phyloP scores from a whole-genome alignment of 805 yeast species.

The Vanderwaltozyma tropicalis region DNA sequence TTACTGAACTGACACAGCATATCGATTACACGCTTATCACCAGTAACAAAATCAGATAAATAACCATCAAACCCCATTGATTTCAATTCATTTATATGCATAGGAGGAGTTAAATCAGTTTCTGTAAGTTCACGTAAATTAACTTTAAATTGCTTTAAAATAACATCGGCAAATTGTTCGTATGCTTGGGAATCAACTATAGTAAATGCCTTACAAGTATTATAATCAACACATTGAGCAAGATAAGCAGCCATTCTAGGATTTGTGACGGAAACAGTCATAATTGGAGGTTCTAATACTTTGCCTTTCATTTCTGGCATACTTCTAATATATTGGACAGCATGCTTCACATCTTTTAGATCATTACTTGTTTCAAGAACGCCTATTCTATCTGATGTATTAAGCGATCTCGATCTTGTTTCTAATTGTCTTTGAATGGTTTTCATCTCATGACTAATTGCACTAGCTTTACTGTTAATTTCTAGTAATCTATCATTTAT shows the following conservation, averaged over 20 bases:
- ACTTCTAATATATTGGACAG: constrained; percentile 27
- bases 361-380: constrained; percentile 31
- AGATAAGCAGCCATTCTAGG: constrained; percentile 42
- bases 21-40: constrained; percentile 59
- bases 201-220: constrained; percentile 53
- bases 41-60: constrained; percentile 56
- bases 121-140: constrained; percentile 43
- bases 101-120: constrained; percentile 12
- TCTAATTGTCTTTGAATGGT: constrained; percentile 28
- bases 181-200: constrained; percentile 45
- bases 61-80: constrained; percentile 71
- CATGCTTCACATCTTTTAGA: constrained; percentile 25
- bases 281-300: constrained; percentile 66
- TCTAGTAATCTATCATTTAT: constrained; percentile 13
- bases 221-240: constrained; percentile 44
- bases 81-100: constrained; percentile 30
- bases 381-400: constrained; percentile 42
- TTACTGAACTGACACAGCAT: constrained; percentile 54
- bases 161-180: constrained; percentile 31
- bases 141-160: constrained; percentile 39
- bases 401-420: constrained; percentile 29
- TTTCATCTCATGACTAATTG: constrained; percentile 34
- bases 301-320: constrained; percentile 31
- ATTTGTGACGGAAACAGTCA: constrained; percentile 48
- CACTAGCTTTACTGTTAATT: constrained; percentile 23